A percentile compares a stretch with the other conserved stretches of the same genome.
These are phyloP conservation scores for Fusarium tanahbumbuense DNA, from an alignment of 2,329 filamentous ascomycete species.

Conservation along the genomic window DNA sequence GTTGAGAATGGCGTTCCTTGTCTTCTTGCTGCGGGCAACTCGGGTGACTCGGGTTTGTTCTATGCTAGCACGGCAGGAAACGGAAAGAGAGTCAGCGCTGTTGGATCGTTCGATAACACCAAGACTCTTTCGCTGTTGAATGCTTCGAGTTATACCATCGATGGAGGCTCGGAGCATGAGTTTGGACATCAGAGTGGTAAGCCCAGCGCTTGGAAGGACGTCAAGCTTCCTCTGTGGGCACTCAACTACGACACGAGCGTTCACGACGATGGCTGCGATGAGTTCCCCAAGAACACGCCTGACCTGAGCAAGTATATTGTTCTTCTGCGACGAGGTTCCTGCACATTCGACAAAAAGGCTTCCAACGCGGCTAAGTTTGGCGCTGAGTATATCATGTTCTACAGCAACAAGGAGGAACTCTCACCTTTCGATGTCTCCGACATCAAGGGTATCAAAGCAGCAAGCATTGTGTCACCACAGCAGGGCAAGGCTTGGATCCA, in stretches of 20 bases:
- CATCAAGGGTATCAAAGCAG: slow-evolving; percentile 51
- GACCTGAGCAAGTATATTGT: slow-evolving; percentile 69
- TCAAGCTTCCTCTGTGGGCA: slow-evolving; percentile 62
- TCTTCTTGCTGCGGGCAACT: slow-evolving; percentile 65
- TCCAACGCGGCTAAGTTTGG: slow-evolving; percentile 64
- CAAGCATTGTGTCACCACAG: slow-evolving; percentile 56
- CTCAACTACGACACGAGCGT: slow-evolving; percentile 62
- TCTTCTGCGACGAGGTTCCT: slow-evolving; percentile 69
- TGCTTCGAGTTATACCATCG: slow-evolving; percentile 56
- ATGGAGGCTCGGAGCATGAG: slow-evolving; percentile 46
- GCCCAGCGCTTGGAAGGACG: slow-evolving; percentile 57
- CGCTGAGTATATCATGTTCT: slow-evolving; percentile 70
- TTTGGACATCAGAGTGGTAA: slow-evolving; percentile 60
- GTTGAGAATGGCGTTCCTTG: slow-evolving; percentile 65
- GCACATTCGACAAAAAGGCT: slow-evolving; percentile 66
- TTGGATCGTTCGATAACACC: slow-evolving; percentile 64
- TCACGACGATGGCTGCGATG: slow-evolving; percentile 62
- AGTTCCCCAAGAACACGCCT: slow-evolving; percentile 64
- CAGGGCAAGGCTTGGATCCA: slow-evolving; percentile 59
- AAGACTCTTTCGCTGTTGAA: slow-evolving; percentile 57
- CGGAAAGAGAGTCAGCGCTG: slow-evolving; percentile 59
- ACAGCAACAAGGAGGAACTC: slow-evolving; percentile 63
- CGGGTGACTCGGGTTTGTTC: slow-evolving; percentile 60
- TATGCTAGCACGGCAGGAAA: slow-evolving; percentile 62
- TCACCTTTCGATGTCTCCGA: slow-evolving; percentile 49